Evolutionary conservation across 2,329 filamentous ascomycete species (phyloP), one percentile per base, ranked within the genome.

Genomic region (Raffaelea albimanens): DNA sequence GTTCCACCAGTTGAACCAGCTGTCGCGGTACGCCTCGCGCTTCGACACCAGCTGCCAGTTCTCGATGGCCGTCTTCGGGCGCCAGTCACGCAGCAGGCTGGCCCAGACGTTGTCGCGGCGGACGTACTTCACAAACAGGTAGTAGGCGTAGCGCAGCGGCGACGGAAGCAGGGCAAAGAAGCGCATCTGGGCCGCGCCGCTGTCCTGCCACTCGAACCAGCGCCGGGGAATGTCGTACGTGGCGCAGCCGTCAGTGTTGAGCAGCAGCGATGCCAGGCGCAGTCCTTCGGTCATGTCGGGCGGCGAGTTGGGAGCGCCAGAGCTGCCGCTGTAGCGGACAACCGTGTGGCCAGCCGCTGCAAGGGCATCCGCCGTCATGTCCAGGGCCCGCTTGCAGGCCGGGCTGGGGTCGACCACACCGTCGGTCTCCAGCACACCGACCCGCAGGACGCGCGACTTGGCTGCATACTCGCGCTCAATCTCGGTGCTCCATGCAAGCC

Each of bases 1-100:
- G 50, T 87, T 78, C 87, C 88, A 94, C 85, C 88, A 96, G 20
- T 83, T 78, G 62, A 87, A 90, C 80, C 88, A 96, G 45, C 70
- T 73, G 14, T 75, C 76, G 55, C 87, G 84, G 70, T 87, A 94
- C 1, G 73, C 71, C 66, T 96, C 91, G 21, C 90, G 78, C 64
- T 80, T 75, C 1, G 76, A 74, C 4, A 91, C 87, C 44, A 93
- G 76, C 56, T 85, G 75, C 88, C 88, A 96, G 60, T 91, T 83
- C 64, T 95, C 82, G 52, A 76, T 79, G 1, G 84, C 83, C 11
- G 75, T 80, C 67, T 90, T 89, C 46, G 78, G 75, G 45, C 80
- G 75, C 78, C 87, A 95, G 57, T 83, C 72, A 40, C 75, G 73
- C 42, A 96, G 67, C 5, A 96, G 66, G 0, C 80, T 83, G 0